Conservation (phyloP, 169 alveolate species). For the Babesia ovis region DNA sequence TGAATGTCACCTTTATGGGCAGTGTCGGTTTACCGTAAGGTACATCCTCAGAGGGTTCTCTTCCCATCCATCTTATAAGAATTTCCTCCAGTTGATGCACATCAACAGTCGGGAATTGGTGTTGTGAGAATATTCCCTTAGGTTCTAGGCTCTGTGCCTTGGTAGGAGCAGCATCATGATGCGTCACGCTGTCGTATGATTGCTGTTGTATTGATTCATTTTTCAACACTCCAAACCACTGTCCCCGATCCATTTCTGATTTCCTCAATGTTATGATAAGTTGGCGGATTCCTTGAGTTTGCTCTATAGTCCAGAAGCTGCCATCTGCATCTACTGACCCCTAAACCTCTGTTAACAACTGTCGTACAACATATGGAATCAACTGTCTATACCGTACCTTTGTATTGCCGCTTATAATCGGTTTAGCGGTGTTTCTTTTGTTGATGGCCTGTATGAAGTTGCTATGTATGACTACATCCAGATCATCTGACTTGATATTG, state of each 20-base stretch:
- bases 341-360: neutral
- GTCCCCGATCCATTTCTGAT: constrained; percentile 1
- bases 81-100: constrained; percentile 30
- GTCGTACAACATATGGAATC: neutral
- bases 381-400: constrained; percentile 17
- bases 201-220: constrained; percentile 35
- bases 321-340: constrained; percentile 54
- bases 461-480: constrained; percentile 9
- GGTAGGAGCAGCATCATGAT: constrained; percentile 3
- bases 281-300: neutral
- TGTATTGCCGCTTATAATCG: constrained; percentile 38
- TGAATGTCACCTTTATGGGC: constrained; percentile 20
- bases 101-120: constrained; percentile 8
- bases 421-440: neutral
- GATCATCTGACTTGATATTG: constrained; percentile 4
- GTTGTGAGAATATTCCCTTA: constrained; percentile 19
- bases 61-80: constrained; percentile 48
- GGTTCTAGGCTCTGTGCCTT: constrained; percentile 30
- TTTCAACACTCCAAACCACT: constrained; percentile 53
- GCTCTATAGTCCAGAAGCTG: constrained; percentile 59
- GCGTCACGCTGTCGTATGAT: constrained; percentile 20
- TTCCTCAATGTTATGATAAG: constrained; percentile 44
- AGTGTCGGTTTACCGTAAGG: constrained; percentile 64
- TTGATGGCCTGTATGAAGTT: constrained; percentile 25
- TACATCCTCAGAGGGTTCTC: constrained; percentile 20